A percentile compares a stretch with the other conserved stretches of the same genome.
Evolutionary conservation across 257 asterid species (phyloP).

Genomic region (Salvia miltiorrhiza): DNA sequence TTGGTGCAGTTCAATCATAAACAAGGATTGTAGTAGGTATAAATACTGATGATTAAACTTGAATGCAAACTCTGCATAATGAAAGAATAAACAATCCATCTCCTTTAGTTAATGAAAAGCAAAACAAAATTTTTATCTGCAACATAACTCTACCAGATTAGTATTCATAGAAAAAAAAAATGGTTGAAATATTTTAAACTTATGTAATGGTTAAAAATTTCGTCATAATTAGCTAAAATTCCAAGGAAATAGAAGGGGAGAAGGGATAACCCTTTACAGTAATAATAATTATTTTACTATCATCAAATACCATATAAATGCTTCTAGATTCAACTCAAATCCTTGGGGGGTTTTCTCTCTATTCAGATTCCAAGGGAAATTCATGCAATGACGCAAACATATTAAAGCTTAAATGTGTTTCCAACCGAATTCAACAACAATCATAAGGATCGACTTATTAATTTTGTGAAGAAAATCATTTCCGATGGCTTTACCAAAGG

Average conservation of each 20-base stretch:
- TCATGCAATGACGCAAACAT: not conserved
- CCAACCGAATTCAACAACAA: not conserved
- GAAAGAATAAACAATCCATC: not conserved
- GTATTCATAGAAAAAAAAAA: too few relatives aligned
- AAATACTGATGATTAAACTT: not conserved
- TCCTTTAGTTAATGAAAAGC: not conserved
- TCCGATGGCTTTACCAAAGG: not conserved
- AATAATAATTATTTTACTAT: not conserved
- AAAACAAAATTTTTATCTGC: not conserved
- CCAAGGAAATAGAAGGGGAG: not conserved
- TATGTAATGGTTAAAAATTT: not conserved
- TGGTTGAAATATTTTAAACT: too few relatives aligned
- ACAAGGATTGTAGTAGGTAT: not conserved
- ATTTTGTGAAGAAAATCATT: not conserved
- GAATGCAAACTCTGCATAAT: not conserved
- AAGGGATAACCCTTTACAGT: not conserved
- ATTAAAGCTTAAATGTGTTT: not conserved
- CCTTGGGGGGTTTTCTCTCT: not conserved
- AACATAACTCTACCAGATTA: too few relatives aligned
- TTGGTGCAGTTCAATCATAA: not conserved
- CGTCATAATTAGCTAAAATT: not conserved
- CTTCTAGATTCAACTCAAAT: not conserved
- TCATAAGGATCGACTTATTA: conserved; percentile 2
- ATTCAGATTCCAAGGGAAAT: not conserved
- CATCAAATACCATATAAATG: not conserved